phyloP scores from a whole-genome alignment of 225 moss, liverwort and hornwort genomes.

The Physcomitrium patens region DNA sequence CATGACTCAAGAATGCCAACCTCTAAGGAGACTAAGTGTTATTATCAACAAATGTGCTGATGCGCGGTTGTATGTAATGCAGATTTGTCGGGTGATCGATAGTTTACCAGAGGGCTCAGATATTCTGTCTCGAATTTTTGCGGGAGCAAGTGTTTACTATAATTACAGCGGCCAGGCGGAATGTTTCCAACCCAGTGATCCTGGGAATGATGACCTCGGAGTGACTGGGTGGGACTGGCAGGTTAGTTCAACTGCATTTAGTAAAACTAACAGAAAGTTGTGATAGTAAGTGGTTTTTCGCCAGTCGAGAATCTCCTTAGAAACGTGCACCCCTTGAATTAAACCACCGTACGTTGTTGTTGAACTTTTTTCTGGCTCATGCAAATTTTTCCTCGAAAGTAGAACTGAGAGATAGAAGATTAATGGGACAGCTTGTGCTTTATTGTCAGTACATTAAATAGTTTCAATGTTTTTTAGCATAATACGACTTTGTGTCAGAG shows the following conservation, averaged over 20 bases:
- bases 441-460: background rate
- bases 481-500: conserved; percentile 5
- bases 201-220: conserved; percentile 60
- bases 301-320: background rate
- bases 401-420: background rate
- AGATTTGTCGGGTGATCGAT: conserved; percentile 91
- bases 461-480: conserved; percentile 5
- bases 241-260: conserved; percentile 27
- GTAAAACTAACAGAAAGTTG: background rate
- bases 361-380: background rate
- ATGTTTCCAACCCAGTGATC: conserved; percentile 73
- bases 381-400: background rate
- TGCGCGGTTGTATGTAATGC: conserved; percentile 33
- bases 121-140: conserved; percentile 76
- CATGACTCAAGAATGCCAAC: conserved; percentile 3
- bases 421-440: background rate
- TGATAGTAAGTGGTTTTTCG: conserved; percentile 7
- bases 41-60: background rate
- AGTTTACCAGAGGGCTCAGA: conserved; percentile 55
- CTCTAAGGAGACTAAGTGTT: background rate
- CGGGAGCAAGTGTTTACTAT: conserved; percentile 90
- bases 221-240: conserved; percentile 69
- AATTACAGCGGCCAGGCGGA: conserved; percentile 76
- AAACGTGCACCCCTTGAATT: background rate
- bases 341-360: background rate